Base-by-base conservation (phyloP, 148 eudicot species). In the Vaccinium myrtillus region DNA sequence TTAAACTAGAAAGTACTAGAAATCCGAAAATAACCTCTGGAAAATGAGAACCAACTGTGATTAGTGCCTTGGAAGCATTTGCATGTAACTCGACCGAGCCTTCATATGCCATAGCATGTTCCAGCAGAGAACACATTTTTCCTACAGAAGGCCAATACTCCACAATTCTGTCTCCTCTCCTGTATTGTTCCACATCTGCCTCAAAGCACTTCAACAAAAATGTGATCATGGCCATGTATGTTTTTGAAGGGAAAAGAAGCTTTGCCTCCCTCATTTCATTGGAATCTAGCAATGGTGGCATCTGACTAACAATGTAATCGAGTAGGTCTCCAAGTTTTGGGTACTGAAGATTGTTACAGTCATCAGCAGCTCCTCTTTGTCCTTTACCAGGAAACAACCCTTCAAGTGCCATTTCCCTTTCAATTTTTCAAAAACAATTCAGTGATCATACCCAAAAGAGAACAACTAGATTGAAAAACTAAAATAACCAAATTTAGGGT, bases 31-130 rank as follows among this genome's bases (percentile, higher is more conserved):
- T 58, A 81, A 96, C 99, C 98, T 94, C 88, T 4, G 98, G 94
- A 89, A 93, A 89, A 86, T 91, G 89, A 83, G 98, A 86, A 82
- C 92, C 95, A 88, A 94, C 86, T 70, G 87, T 89, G 58, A 96
- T 85, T 82, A 96, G 89, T 65, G 97, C 90, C 85, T 91, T 90
- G 54, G 98, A 91, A 82, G 98, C 95, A 89, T 88, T 87, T 76
- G 99, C 91, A 85, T 96, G 99, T 92, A 96, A 88, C 90, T 96
- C 97, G 81, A 89, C 90, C 82, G 99, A 91, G 81, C 99, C 97
- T 91, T 94, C 99, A 87, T 89, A 87, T 65, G 93, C 94, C 98
- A 96, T 91, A 78, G 94, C 98, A 93, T 96, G 94, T 86, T 96
- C 99, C 59, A 93, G 81, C 54, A 96, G 90, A 78, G 91, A 91